phyloP scores from a whole-genome alignment of 768 basidiomycete species.

The Coprinopsis marcescibilis region DNA sequence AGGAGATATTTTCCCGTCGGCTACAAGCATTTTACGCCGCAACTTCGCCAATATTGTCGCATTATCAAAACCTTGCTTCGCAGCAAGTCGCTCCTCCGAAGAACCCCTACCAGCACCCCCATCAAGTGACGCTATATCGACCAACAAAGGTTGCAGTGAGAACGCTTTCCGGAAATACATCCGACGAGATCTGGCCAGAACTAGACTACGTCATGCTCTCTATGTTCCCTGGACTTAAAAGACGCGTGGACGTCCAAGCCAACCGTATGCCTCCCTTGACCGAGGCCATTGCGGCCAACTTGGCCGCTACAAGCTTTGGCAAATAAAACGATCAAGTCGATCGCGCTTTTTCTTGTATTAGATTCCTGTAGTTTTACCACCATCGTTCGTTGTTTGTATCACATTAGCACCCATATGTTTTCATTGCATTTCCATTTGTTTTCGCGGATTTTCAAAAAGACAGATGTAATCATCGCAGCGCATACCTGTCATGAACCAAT shows the following conservation, averaged over 20 bases:
- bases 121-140: constrained; percentile 43
- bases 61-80: constrained; percentile 45
- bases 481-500: constrained; percentile 45
- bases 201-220: constrained; percentile 52
- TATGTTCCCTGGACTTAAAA: constrained; percentile 54
- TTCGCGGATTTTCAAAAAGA: too few relatives aligned
- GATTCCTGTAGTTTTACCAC: too few relatives aligned
- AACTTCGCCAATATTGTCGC: constrained; percentile 75
- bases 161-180: constrained; percentile 66
- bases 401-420: too few relatives aligned
- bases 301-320: constrained; percentile 15
- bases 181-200: constrained; percentile 88
- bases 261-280: constrained; percentile 48
- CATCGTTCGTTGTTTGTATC: too few relatives aligned
- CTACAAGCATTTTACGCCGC: constrained; percentile 71
- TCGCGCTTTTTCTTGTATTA: too few relatives aligned
- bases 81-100: constrained; percentile 18
- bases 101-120: constrained; percentile 40
- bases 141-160: constrained; percentile 46
- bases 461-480: constrained; percentile 34
- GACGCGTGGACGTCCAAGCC: constrained; percentile 37
- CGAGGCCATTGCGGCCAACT: constrained; percentile 43
- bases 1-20: constrained; percentile 78
- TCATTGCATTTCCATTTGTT: too few relatives aligned
- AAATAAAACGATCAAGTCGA: constrained; percentile 7